Evolutionary conservation across 306 rosid species (phyloP).

Genomic region (Cucurbita moschata): DNA sequence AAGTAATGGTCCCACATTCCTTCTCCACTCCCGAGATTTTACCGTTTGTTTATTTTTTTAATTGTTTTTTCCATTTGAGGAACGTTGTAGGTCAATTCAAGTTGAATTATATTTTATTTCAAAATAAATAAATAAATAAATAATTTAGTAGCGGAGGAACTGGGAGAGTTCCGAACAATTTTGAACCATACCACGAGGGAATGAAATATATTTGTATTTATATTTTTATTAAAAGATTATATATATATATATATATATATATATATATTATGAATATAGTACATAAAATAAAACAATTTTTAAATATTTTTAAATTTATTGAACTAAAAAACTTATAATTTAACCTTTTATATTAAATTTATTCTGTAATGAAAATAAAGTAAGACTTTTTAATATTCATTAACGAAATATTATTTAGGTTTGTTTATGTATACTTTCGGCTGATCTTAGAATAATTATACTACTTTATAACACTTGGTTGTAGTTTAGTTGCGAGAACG

Average conservation of each 20-base stretch:
- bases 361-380: no score
- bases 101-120: neutral
- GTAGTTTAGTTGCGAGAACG: no score
- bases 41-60: neutral
- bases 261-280: neutral
- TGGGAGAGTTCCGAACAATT: neutral
- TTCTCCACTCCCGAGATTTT: neutral
- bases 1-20: neutral
- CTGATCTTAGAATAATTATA: no score
- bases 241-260: no score
- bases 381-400: no score
- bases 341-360: no score
- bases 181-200: neutral
- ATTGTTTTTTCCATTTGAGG: neutral
- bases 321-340: no score
- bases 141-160: neutral
- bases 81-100: neutral
- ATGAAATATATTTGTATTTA: neutral
- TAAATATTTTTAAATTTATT: no score
- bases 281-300: neutral
- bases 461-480: no score
- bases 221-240: neutral
- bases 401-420: no score
- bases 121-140: neutral
- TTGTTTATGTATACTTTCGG: no score